Evolutionary conservation across 148 eudicot genomes (phyloP), one percentile per base, ranked within the genome.

Genomic region (Camellia lanceoleosa): DNA sequence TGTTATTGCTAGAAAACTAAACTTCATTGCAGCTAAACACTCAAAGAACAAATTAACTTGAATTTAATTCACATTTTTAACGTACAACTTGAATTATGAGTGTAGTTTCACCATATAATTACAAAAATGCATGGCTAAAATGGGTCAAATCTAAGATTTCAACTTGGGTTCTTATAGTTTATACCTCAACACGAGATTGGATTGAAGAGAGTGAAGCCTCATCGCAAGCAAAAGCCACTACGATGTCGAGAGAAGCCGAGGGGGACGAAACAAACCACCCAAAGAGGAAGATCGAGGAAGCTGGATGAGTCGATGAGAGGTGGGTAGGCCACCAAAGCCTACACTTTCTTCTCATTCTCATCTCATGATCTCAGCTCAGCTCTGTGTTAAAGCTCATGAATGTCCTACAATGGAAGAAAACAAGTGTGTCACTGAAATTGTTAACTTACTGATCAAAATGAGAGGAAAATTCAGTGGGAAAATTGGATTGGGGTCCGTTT

Each of bases 321-420:
- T 88, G 72, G 6, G 80, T 78, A 1, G 98, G 99, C 98, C 98
- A 96, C 99, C 99, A 96, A 68, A 96, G 79, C 91, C 98, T 86
- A 82, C 93, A 92, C 69, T 86, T 91, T 69, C 70, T 84, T 83
- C 78, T 88, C 91, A 86, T 88, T 62, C 76, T 82, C 75, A 44
- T 49, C 71, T 86, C 78, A 62, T 68, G 60, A 59, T 78, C 65
- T 76, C 46, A 58, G 62, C 79, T n/a, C 7, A 61, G 55, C 49
- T 44, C 20, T 75, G 58, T 23, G 11, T 23, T 65, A 16, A 38
- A 56, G 54, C 14, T 7, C 18, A 1, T 60, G 16, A 60, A 74
- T 55, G 38, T 38, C 64, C 49, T 74, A 74, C 23, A 16, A 38
- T 18, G n/a, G 18, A 2, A 1, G 47, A 56, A 7, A 56, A 14